Conservation (phyloP, 345 rosid genomes). For the Rhodamnia argentea region DNA sequence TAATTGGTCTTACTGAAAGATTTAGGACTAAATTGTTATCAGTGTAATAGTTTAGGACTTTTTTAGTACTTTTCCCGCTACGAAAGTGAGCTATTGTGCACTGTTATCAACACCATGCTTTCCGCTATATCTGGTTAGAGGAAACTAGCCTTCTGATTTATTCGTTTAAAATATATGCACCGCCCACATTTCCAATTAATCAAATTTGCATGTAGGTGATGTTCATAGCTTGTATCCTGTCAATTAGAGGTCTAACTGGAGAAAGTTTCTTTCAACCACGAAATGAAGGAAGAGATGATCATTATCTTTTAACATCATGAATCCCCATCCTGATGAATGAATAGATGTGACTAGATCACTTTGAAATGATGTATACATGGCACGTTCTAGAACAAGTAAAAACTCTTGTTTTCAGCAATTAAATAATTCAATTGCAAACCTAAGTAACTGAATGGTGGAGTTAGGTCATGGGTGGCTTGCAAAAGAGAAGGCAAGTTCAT, state of each 20-base stretch:
- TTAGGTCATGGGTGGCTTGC: background rate
- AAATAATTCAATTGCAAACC: background rate
- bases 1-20: too few species aligned
- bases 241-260: background rate
- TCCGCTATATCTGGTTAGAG: background rate
- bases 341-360: background rate
- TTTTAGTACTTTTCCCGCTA: too few species aligned
- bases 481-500: background rate
- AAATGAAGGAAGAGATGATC: background rate
- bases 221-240: background rate
- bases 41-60: too few species aligned
- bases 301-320: rapidly evolving
- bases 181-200: background rate
- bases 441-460: background rate
- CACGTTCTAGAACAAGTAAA: background rate
- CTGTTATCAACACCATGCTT: background rate
- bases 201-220: background rate
- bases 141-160: background rate
- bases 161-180: background rate
- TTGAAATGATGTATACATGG: background rate
- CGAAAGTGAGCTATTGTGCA: background rate
- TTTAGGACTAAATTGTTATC: too few species aligned
- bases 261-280: background rate
- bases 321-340: background rate
- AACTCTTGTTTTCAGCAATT: background rate